Percentiles rank a stretch among this genome's conserved stretches.
These are phyloP conservation scores for Hagleromyces aurorensis DNA, from an alignment of 805 yeast genomes.

Conservation along the genomic window DNA sequence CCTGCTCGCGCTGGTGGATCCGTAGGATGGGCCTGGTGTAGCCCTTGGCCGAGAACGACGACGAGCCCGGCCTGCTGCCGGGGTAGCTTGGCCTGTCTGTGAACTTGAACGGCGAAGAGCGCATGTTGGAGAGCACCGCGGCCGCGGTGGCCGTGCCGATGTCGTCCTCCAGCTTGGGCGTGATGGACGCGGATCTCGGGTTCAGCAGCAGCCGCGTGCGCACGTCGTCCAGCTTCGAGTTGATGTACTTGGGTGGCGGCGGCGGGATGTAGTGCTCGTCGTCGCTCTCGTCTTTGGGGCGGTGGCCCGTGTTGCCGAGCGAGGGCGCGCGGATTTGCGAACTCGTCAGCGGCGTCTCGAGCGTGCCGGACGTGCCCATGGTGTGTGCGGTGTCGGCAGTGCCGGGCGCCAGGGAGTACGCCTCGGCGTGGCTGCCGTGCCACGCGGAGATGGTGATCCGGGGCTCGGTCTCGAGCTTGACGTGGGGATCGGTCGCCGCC, in stretches of 20 bases:
- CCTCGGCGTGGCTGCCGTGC: constrained; percentile 21
- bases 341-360: no score
- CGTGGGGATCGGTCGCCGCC: constrained; percentile 21
- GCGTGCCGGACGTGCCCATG: no score
- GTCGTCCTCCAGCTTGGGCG: constrained; percentile 17
- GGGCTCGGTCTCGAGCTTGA: constrained; percentile 11
- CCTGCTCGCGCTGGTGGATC: constrained; percentile 18
- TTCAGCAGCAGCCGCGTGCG: constrained; percentile 23
- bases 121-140: constrained; percentile 28
- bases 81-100: constrained; percentile 10
- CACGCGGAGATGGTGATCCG: constrained; percentile 22
- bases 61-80: constrained; percentile 24
- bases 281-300: constrained; percentile 2
- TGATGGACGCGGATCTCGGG: constrained; percentile 14
- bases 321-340: constrained; percentile 1
- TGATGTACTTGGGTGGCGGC: constrained; percentile 26
- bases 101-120: constrained; percentile 29
- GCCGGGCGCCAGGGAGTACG: constrained; percentile 17
- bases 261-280: constrained; percentile 15
- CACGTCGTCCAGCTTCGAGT: constrained; percentile 28
- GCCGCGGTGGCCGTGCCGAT: constrained; percentile 29
- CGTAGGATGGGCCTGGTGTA: constrained; percentile 22
- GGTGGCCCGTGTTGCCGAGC: constrained; percentile 2
- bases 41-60: constrained; percentile 17
- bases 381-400: no score